Conservation (phyloP, 164 flowering plant genomes). For the Macadamia integrifolia region DNA sequence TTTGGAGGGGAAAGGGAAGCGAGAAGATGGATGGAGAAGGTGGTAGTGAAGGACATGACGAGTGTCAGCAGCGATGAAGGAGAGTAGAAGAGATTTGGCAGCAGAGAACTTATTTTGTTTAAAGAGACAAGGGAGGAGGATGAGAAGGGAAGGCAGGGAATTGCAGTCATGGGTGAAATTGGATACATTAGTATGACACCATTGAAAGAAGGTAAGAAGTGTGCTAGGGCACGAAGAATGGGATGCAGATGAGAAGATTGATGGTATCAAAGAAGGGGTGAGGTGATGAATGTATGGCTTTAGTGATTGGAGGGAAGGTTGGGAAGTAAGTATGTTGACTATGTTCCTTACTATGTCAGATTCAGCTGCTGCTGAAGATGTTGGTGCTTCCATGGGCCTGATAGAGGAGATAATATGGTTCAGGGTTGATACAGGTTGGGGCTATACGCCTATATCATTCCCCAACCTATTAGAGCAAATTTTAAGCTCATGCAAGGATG, state of each 20-base stretch:
- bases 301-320: slow-evolving; percentile 1
- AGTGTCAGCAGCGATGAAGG: slow-evolving; percentile 41
- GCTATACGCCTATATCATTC: too few relatives aligned
- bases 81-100: slow-evolving; percentile 43
- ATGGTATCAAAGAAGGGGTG: slow-evolving; percentile 16
- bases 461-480: too few relatives aligned
- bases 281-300: slow-evolving; percentile 15
- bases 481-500: too few relatives aligned
- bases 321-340: slow-evolving; percentile 3
- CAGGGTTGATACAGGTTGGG: too few relatives aligned
- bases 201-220: slow-evolving; percentile 26
- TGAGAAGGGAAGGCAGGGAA: slow-evolving; percentile 21
- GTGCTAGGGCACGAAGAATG: slow-evolving; percentile 7
- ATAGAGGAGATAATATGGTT: too few relatives aligned
- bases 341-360: slow-evolving; percentile 8
- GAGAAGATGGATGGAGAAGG: slow-evolving; percentile 33
- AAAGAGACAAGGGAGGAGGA: slow-evolving; percentile 40
- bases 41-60: slow-evolving; percentile 25
- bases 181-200: slow-evolving; percentile 18
- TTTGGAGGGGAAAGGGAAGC: slow-evolving; percentile 33
- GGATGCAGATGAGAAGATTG: slow-evolving; percentile 19
- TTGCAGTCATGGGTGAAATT: slow-evolving; percentile 9
- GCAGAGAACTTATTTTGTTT: slow-evolving; percentile 30
- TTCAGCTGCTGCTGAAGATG: not conserved
- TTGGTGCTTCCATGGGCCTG: not conserved